A percentile compares a stretch with the other conserved stretches of the same genome.
phyloP scores from a whole-genome alignment of 2,329 filamentous ascomycete genomes.

The Rutstroemia sydowiana region DNA sequence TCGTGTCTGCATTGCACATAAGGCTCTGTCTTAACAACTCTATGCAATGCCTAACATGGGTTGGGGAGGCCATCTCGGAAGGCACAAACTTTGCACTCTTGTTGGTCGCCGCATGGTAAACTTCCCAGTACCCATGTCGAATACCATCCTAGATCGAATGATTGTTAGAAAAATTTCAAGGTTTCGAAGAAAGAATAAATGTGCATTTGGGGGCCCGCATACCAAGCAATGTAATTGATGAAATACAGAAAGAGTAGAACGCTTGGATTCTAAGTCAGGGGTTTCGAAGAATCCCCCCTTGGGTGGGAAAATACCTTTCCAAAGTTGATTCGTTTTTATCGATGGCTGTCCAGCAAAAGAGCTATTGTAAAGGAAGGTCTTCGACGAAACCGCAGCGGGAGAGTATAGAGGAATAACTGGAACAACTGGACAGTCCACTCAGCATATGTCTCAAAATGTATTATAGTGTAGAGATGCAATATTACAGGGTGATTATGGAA shows the following conservation, averaged over 20 bases:
- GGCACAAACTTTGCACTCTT: no score
- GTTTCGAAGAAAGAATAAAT: no score
- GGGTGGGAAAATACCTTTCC: not conserved
- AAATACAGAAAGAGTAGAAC: not conserved
- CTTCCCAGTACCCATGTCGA: not conserved
- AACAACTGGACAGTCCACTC: no score
- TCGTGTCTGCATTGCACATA: not conserved
- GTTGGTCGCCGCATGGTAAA: not conserved
- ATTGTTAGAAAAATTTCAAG: not conserved
- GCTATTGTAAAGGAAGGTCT: not conserved
- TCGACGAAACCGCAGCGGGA: not conserved
- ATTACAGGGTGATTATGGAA: no score
- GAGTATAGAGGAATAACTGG: no score
- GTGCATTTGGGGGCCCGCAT: no score
- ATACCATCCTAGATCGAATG: not conserved
- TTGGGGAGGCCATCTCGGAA: not conserved
- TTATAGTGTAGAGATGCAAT: no score
- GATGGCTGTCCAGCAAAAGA: not conserved
- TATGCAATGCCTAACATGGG: not conserved
- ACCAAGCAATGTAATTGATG: conserved; percentile 5
- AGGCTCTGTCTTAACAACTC: not conserved
- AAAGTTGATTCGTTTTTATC: not conserved
- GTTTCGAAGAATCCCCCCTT: not conserved
- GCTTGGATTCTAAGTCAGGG: not conserved
- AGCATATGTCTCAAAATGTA: no score